Evolutionary conservation across 2,329 filamentous ascomycete species (phyloP), one percentile per base, ranked within the genome.

Genomic region (Sporothrix curviconia): DNA sequence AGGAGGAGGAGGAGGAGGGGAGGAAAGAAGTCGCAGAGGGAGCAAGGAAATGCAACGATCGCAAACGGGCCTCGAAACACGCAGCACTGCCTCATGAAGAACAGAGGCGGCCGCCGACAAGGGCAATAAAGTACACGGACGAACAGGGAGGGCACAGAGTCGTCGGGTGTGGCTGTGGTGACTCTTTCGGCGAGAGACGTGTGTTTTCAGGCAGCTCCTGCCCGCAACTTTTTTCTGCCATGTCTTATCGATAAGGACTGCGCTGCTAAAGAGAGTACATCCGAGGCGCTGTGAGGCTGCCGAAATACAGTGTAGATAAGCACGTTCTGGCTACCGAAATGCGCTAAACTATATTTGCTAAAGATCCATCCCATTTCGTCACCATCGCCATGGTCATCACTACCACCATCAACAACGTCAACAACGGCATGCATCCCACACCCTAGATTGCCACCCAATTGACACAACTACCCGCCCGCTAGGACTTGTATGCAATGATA

Each of bases 401-500:
- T n/a, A n/a, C n/a, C n/a, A n/a, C n/a, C n/a, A n/a, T n/a, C n/a
- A n/a, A n/a, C n/a, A n/a, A n/a, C n/a, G n/a, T n/a, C n/a, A n/a
- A n/a, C n/a, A n/a, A n/a, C n/a, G n/a, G n/a, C n/a, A n/a, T n/a
- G n/a, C n/a, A n/a, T n/a, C n/a, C n/a, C n/a, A n/a, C n/a, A n/a
- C n/a, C n/a, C n/a, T n/a, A n/a, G n/a, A n/a, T n/a, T n/a, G n/a
- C 17, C 40, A 9, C 25, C 44, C 44, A 8, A 24, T 47, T 14
- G n/a, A 17, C n/a, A 19, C 17, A 3, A 30, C 15, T 4, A 30
- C 19, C 24, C 17, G 32, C 43, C 19, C 32, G n/a, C 55, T 19
- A 40, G 15, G 46, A 46, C 30, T 17, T 57, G 34, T 62, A 62
- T 15, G 56, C 59, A 7, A 60, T 50, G n/a, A 62, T 58, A 12